Evolutionary conservation across 2,329 filamentous ascomycete genomes (phyloP), one percentile per base, ranked within the genome.

Genomic region (Bipolaris sorokiniana): DNA sequence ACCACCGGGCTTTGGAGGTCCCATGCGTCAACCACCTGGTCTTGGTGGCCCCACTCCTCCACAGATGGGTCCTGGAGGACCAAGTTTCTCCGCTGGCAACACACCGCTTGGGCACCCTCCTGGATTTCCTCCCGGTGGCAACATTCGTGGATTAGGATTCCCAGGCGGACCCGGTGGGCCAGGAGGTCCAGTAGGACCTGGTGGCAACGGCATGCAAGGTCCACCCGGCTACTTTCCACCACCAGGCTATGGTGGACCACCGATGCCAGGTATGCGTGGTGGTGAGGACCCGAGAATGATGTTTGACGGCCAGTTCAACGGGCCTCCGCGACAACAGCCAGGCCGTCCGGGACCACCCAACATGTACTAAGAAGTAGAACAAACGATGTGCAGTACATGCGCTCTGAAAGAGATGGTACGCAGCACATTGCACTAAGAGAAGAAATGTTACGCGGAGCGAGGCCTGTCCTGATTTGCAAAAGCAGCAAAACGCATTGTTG

Each of bases 101-200:
- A 76, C 75, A 5, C 75, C 75, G 6, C 66, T 77, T 44, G 73
- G 73, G 3, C 74, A 76, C 50, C 75, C 74, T 33, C 71, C 72
- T 54, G 74, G 74, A 26, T 72, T 76, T 48, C 63, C 67, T 13
- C 69, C 69, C 18, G 65, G 69, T 40, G 65, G 69, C 31, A 70
- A 65, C 55, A 68, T 75, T 61, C 65, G 70, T 23, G 61, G 65
- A 18, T 66, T 72, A 58, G 65, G 64, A 36, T 72, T 70, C 37
- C 69, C 67, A 5, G 69, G 67, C n/a, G 68, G 64, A 28, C 26
- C 26, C 6, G 23, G 23, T 26, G 23, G 23, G 23, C 23, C 23
- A 26, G 23, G 23, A 26, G 23, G 23, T 7, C 23, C 23, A 26
- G 23, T 26, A 26, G 23, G 23, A 26, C 69, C 69, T 16, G 68